Evolutionary conservation across 441 rosid genomes (phyloP).

Genomic region (Corymbia citriodora): DNA sequence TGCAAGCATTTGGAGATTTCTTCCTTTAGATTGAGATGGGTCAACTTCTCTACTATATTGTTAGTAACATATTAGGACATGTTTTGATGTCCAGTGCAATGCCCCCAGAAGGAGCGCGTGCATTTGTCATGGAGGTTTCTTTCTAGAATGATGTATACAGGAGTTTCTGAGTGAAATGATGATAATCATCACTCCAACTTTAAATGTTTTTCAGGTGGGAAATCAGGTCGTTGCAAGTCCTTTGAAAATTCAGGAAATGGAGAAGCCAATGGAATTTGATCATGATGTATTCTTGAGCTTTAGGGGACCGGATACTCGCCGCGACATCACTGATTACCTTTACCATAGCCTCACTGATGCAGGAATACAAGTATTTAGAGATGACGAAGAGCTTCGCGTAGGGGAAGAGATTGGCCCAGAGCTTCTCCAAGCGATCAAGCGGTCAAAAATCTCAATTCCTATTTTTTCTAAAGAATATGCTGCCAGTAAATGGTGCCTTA

Average conservation of each 20-base stretch:
- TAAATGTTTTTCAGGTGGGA: neutral
- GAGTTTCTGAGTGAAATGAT: neutral
- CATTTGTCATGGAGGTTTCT: neutral
- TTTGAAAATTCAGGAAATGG: neutral
- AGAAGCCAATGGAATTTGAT: neutral
- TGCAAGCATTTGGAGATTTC: fast-evolving
- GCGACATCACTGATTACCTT: too few species aligned
- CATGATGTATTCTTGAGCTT: neutral
- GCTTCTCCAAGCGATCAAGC: too few species aligned
- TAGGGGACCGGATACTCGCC: neutral
- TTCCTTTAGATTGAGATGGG: neutral
- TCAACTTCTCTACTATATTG: neutral
- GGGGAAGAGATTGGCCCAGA: too few species aligned
- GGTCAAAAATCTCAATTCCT: too few species aligned
- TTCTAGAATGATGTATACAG: neutral
- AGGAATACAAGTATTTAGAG: too few species aligned
- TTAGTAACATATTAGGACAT: neutral
- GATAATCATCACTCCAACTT: neutral
- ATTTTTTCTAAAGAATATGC: too few species aligned
- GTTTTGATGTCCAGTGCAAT: neutral
- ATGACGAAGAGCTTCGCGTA: too few species aligned
- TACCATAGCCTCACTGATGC: too few species aligned
- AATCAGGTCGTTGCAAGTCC: fast-evolving
- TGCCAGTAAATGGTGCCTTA: too few species aligned
- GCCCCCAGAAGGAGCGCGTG: neutral